Evolutionary conservation across 441 rosid genomes (phyloP).

Genomic region (Gossypium schwendimanii): DNA sequence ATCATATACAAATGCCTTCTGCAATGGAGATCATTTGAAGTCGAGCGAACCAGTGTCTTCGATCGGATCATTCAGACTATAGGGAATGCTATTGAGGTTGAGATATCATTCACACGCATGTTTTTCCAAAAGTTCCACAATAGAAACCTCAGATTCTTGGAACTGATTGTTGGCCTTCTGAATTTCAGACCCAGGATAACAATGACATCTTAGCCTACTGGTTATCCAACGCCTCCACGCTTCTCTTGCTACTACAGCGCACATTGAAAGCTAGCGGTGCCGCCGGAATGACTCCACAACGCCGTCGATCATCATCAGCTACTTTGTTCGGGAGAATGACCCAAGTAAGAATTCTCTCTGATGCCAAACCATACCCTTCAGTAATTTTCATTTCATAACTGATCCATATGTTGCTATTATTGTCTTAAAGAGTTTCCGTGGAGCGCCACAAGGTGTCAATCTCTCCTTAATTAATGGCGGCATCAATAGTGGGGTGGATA

Average conservation of each 20-base stretch:
- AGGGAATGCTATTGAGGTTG: conserved; percentile 94
- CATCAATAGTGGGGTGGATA: conserved; percentile 54
- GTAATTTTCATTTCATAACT: conserved; percentile 6
- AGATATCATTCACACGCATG: conserved; percentile 12
- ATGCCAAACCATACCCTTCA: conserved; percentile 2
- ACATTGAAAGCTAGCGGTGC: conserved; percentile 97
- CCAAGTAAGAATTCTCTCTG: conserved; percentile 39
- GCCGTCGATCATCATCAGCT: conserved; percentile 93
- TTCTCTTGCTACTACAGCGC: conserved; percentile 87
- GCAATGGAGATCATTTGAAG: conserved; percentile 99
- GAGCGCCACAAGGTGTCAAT: conserved; percentile 85
- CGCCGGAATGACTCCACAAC: conserved; percentile 97
- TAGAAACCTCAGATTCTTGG: conserved; percentile 11
- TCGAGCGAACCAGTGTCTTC: conserved; percentile 87
- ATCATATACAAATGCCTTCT: conserved; percentile 89
- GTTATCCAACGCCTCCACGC: conserved; percentile 94
- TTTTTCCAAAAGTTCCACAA: not conserved
- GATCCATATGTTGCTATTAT: conserved; percentile 19
- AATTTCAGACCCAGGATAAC: conserved; percentile 81
- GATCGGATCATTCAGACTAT: conserved; percentile 93
- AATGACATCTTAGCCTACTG: conserved; percentile 85
- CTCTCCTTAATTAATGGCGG: conserved; percentile 67
- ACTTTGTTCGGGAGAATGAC: conserved; percentile 95
- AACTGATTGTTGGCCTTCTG: conserved; percentile 16
- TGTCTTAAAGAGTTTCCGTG: conserved; percentile 75